These are phyloP conservation scores for Pseudocercospora musae DNA, from an alignment of 2,329 filamentous ascomycete species.

Conservation along the genomic window DNA sequence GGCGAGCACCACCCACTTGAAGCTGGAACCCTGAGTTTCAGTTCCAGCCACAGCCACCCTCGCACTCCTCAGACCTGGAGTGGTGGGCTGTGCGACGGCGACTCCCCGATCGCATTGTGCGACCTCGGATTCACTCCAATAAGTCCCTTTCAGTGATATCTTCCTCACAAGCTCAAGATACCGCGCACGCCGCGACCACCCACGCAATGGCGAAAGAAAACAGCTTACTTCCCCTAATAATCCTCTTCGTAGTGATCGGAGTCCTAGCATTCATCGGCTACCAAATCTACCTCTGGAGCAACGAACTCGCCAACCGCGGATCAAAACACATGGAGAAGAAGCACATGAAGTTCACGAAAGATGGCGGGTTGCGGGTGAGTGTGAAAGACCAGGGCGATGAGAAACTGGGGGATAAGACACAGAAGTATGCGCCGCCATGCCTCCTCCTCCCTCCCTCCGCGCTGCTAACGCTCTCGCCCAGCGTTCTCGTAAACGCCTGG, in stretches of 20 bases:
- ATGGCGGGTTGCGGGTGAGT: slow-evolving; percentile 66
- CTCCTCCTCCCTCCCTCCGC: too few relatives aligned
- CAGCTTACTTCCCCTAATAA: neutral
- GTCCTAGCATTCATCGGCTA: slow-evolving; percentile 65
- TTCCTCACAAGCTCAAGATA: too few relatives aligned
- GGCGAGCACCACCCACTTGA: neutral
- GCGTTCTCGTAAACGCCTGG: slow-evolving; percentile 54
- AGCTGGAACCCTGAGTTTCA: neutral
- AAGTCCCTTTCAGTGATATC: neutral
- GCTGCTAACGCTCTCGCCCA: too few relatives aligned
- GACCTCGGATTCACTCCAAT: neutral
- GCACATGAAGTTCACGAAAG: slow-evolving; percentile 72
- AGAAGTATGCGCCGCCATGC: too few relatives aligned
- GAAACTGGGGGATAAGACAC: slow-evolving; percentile 70
- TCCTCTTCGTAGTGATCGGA: slow-evolving; percentile 55
- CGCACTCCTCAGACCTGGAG: neutral
- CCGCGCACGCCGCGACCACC: neutral
- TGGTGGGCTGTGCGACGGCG: neutral
- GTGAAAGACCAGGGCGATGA: slow-evolving; percentile 67
- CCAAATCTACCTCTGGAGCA: slow-evolving; percentile 65
- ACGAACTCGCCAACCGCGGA: slow-evolving; percentile 63
- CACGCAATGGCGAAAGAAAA: neutral
- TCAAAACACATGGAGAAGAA: slow-evolving; percentile 70
- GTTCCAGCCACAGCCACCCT: neutral
- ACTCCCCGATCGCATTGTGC: neutral